These are phyloP conservation scores for Cladosporium oxysporum DNA, from an alignment of 2,329 filamentous ascomycete species.

Conservation along the genomic window DNA sequence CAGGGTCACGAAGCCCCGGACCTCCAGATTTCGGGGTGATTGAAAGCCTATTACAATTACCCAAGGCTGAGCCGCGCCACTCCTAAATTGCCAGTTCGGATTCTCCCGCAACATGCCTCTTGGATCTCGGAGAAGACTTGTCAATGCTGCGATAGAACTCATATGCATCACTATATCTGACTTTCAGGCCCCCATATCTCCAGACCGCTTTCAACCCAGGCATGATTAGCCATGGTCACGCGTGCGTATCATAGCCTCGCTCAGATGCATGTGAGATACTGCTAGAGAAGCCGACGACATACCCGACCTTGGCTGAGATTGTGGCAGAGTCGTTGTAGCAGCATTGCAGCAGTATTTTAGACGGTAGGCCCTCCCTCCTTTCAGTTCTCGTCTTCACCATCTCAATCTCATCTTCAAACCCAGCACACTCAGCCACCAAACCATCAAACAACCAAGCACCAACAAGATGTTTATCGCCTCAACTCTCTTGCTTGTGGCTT, in stretches of 20 bases:
- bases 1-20: neutral
- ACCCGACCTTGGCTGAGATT: neutral
- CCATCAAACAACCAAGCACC: neutral
- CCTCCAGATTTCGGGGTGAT: neutral
- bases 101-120: neutral
- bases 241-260: neutral
- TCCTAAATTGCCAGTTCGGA: neutral
- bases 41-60: neutral
- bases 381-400: neutral
- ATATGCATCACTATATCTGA: neutral
- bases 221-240: neutral
- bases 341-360: neutral
- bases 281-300: neutral
- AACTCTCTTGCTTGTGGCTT: neutral
- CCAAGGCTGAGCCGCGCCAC: neutral
- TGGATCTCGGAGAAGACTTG: neutral
- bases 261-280: neutral
- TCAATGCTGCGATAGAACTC: neutral
- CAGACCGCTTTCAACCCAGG: neutral
- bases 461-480: neutral
- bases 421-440: neutral
- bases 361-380: neutral
- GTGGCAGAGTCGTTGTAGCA: neutral
- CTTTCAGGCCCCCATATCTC: neutral
- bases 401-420: neutral